Evolutionary conservation across 148 eudicot genomes (phyloP).

Genomic region (Chenopodium berlandieri): DNA sequence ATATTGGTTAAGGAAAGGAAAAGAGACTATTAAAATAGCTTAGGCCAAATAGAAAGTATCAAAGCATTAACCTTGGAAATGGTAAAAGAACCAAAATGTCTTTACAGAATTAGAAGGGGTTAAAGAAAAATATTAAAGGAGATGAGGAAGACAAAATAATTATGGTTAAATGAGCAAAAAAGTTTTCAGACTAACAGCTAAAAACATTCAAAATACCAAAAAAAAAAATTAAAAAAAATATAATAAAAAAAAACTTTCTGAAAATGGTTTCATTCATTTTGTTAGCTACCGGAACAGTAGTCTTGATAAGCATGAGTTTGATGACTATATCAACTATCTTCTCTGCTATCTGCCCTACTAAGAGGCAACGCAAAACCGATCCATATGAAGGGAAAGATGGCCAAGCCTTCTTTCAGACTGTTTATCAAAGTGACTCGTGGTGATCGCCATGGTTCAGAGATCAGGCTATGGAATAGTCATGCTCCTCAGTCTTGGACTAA

Average conservation of each 20-base stretch:
- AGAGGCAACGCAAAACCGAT: conserved; percentile 10
- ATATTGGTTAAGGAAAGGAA: neutral
- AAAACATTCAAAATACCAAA: neutral
- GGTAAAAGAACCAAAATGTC: conserved; percentile 14
- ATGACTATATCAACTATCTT: conserved; percentile 25
- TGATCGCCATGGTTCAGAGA: neutral
- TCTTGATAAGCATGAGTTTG: conserved; percentile 30
- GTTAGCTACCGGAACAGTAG: conserved; percentile 24
- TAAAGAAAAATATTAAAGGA: neutral
- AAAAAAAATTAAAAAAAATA: no score
- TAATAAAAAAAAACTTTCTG: neutral
- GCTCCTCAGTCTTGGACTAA: neutral
- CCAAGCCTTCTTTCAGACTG: conserved; percentile 25
- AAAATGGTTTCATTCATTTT: conserved; percentile 23
- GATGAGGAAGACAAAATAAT: neutral
- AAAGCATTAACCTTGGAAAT: conserved; percentile 5
- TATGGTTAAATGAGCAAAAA: neutral
- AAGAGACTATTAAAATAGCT: neutral
- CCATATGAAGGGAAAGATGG: conserved; percentile 35
- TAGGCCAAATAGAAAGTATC: conserved; percentile 18
- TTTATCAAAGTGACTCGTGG: conserved; percentile 21
- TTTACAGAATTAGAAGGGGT: conserved; percentile 4
- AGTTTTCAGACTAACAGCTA: neutral
- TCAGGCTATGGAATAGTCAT: neutral
- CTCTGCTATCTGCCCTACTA: conserved; percentile 25